Conservation (phyloP, 2,329 filamentous ascomycete species). For the Colletotrichum sp. region DNA sequence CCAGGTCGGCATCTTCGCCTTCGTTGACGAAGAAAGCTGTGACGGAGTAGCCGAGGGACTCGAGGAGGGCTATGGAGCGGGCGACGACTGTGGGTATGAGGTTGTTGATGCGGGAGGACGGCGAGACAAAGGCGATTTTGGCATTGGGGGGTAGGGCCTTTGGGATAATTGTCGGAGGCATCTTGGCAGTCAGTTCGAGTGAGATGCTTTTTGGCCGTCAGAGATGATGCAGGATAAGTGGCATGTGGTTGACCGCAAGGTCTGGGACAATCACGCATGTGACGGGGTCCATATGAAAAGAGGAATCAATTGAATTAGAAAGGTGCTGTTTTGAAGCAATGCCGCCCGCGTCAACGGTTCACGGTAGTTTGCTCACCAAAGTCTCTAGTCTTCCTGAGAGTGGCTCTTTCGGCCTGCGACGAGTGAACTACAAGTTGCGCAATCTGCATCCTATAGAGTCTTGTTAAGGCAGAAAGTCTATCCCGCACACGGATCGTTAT, state of each 20-base stretch:
- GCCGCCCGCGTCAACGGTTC: neutral
- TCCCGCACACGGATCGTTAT: neutral
- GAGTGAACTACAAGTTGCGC: neutral
- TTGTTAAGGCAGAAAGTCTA: neutral
- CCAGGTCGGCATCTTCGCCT: neutral
- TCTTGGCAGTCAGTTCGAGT: neutral
- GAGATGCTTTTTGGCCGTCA: neutral
- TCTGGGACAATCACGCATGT: neutral
- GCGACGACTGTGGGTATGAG: conserved; percentile 29
- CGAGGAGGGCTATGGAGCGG: conserved; percentile 34
- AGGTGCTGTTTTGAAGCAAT: neutral
- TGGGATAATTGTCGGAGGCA: conserved; percentile 23
- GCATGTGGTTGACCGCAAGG: neutral
- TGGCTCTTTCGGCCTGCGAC: neutral
- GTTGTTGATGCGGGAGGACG: conserved; percentile 41
- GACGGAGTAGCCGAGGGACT: conserved; percentile 37
- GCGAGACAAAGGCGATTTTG: conserved; percentile 45
- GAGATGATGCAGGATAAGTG: neutral
- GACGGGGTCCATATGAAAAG: neutral
- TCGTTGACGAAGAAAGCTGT: conserved; percentile 30
- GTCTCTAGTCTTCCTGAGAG: neutral
- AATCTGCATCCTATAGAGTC: neutral
- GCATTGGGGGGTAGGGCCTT: conserved; percentile 35
- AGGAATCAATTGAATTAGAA: neutral
- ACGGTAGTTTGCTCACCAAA: neutral